Evolutionary conservation across 2,329 filamentous ascomycete species (phyloP), one percentile per base, ranked within the genome.

Genomic region (Ilyonectria sp.): DNA sequence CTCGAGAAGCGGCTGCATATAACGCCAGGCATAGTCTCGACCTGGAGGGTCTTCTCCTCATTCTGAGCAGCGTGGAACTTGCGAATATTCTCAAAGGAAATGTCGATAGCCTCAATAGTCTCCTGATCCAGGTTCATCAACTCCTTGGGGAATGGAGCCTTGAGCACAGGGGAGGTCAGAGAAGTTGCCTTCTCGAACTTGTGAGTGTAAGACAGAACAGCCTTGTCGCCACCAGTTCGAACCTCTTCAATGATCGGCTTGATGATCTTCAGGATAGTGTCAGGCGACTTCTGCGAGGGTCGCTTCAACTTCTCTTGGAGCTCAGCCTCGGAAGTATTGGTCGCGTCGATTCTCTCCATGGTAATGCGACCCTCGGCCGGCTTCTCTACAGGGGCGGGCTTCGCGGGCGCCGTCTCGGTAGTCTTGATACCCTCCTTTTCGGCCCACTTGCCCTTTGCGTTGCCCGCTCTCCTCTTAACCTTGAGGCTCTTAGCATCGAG

Each of bases 1-100:
- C 96, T 89, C 13, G 91, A 91, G 83, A 99, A 98, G 66, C 96
- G 94, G 70, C 94, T 97, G 85, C 96, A 99, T 31, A 96, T 87
- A 4, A 99, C 94, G 35, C 96, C 96, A 0, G 96, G 96, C 96
- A 99, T 99, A 1, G 96, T 99, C 85, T 98, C 95, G 8, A 99
- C 94, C 63, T 91, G 83, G 7, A 99, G 86, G 2, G 94, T 87
- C 80, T 94, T 93, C 29, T 93, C 90, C 72, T 97, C 94, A 77
- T 92, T 92, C 77, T 99, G 96, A 0, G 95, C 95, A 15, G 93
- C 89, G 83, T 99, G 96, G 86, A 99, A 99, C 76, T 92, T 94
- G 75, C 90, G 88, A 76, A 99, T 99, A 79, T 99, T 99, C 76
- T 97, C 93, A 76, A 93, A 98, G 0, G 94, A 97, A 40, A 93